Conservation (phyloP, 2,329 filamentous ascomycete genomes). For the Botrytis pseudocinerea region DNA sequence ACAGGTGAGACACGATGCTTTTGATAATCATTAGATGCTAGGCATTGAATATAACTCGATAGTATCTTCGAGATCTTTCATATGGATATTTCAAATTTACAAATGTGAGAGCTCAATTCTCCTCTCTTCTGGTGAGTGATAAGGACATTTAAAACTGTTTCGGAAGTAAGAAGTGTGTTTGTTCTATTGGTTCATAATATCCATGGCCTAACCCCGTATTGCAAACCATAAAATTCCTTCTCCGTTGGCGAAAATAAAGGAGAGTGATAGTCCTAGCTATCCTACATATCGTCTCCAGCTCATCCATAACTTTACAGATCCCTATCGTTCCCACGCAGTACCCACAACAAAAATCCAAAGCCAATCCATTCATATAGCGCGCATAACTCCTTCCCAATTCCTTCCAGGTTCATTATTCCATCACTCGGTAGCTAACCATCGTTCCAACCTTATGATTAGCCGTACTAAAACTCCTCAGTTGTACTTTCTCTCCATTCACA, state of each 20-base stretch:
- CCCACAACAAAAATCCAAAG: conserved; percentile 1
- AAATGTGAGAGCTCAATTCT: neutral
- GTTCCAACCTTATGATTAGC: conserved; percentile 93
- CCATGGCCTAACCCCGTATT: neutral
- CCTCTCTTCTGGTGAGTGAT: no score
- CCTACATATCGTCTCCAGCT: conserved; percentile 14
- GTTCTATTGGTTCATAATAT: neutral
- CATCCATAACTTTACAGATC: conserved; percentile 20
- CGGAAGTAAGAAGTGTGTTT: neutral
- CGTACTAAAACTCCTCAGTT: conserved; percentile 93
- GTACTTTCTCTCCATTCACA: conserved; percentile 85
- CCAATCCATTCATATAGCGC: neutral
- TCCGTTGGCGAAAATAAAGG: neutral
- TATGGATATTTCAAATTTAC: neutral
- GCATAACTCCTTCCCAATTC: conserved; percentile 4
- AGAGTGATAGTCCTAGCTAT: conserved; percentile 19
- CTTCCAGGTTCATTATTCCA: conserved; percentile 41
- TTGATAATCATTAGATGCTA: neutral
- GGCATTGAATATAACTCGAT: neutral
- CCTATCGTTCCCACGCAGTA: neutral
- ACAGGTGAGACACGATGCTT: neutral
- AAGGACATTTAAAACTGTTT: neutral
- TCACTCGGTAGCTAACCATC: conserved; percentile 79
- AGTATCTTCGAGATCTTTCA: neutral
- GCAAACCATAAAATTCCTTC: neutral